Evolutionary conservation across 495 filamentous ascomycete genomes (phyloP).

Genomic region (Corynascus novoguineensis): DNA sequence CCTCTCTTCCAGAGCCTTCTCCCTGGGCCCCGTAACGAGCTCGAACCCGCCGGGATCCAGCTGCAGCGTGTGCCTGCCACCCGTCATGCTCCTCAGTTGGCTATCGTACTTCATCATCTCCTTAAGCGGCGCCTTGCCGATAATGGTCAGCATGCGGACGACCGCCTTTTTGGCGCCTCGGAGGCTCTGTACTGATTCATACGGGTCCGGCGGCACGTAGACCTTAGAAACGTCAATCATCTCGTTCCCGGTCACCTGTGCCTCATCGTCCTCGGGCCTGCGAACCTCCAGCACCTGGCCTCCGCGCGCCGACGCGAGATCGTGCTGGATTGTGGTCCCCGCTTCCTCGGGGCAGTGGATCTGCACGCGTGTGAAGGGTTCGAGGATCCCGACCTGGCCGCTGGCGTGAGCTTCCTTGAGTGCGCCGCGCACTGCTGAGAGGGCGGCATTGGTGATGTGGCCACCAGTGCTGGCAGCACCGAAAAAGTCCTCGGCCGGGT

Average conservation of each 20-base stretch:
- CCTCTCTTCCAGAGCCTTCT: conserved; percentile 32
- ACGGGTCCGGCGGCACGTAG: conserved; percentile 82
- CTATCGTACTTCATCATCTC: conserved; percentile 97
- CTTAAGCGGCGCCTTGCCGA: conserved; percentile 81
- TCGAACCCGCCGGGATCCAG: conserved; percentile 92
- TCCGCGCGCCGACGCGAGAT: conserved; percentile 75
- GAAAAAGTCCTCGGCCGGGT: conserved; percentile 60
- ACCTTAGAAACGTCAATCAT: conserved; percentile 63
- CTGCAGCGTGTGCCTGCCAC: conserved; percentile 83
- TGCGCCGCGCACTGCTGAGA: conserved; percentile 62
- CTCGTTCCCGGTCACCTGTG: neutral
- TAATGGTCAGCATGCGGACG: conserved; percentile 52
- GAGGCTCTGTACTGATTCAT: conserved; percentile 51
- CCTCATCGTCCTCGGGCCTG: conserved; percentile 44
- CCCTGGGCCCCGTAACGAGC: conserved; percentile 59
- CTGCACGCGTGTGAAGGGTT: conserved; percentile 83
- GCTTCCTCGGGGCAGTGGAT: conserved; percentile 78
- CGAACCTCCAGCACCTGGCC: conserved; percentile 80
- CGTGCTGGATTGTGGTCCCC: conserved; percentile 82
- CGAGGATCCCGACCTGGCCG: conserved; percentile 62
- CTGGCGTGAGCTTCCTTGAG: conserved; percentile 51
- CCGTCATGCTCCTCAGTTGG: conserved; percentile 80
- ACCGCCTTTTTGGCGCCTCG: conserved; percentile 35
- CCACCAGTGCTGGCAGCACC: conserved; percentile 55
- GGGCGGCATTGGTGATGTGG: conserved; percentile 72